These are phyloP conservation scores for Diaporthe eres DNA, from an alignment of 2,329 filamentous ascomycete species.

Conservation along the genomic window DNA sequence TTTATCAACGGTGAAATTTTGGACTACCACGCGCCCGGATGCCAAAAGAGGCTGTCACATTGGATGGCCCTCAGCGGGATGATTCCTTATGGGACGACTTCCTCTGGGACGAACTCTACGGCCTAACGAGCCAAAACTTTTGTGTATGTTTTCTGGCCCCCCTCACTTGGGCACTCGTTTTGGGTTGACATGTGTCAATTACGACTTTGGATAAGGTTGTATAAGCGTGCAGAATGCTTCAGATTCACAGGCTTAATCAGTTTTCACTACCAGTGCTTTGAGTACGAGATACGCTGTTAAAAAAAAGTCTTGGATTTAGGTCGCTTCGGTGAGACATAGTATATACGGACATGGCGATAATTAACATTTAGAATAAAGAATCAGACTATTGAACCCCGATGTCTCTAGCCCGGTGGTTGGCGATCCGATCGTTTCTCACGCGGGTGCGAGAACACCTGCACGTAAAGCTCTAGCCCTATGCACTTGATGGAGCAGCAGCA, in stretches of 20 bases:
- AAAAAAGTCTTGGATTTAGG: not conserved
- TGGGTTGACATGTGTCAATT: not conserved
- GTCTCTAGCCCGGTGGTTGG: not conserved
- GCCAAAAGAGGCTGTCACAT: not conserved
- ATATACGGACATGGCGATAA: constrained; percentile 25
- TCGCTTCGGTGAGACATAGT: not conserved
- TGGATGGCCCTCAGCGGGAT: not conserved
- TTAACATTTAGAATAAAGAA: constrained; percentile 29
- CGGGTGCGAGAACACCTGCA: too few species aligned
- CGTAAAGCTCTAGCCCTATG: not conserved
- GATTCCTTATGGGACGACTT: too few species aligned
- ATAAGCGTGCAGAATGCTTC: not conserved
- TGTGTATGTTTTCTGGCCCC: not conserved
- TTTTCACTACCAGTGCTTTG: not conserved
- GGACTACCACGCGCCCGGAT: not conserved
- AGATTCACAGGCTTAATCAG: too few species aligned
- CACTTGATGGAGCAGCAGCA: not conserved
- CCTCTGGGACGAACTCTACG: not conserved
- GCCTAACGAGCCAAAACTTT: too few species aligned
- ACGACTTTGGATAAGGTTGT: too few species aligned
- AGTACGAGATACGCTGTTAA: not conserved
- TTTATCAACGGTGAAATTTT: not conserved
- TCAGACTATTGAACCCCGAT: not conserved
- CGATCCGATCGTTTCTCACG: not conserved
- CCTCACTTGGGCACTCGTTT: not conserved